Evolutionary conservation across 345 rosid genomes (phyloP), one percentile per base, ranked within the genome.

Genomic region (Rhodomyrtus tomentosa): DNA sequence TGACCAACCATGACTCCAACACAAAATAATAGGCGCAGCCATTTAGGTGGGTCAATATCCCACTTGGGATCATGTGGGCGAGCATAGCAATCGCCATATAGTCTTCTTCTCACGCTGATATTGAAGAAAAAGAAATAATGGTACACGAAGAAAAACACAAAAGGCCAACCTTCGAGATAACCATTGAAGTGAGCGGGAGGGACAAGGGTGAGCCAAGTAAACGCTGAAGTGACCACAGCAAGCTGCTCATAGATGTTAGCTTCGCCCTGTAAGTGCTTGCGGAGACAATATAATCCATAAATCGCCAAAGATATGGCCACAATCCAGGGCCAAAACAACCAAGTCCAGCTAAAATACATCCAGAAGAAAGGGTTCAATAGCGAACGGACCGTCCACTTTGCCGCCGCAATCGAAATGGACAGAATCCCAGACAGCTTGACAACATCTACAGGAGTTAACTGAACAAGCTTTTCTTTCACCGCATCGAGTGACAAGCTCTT

Each of bases 321-420:
- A 73, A 87, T 87, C 98, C 97, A 95, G 27, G 98, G 99, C 99
- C 98, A 94, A 89, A 96, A 94, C 88, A 95, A 68, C 98, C 96
- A 95, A 72, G 92, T 91, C 98, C 98, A 93, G 95, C 96, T 94
- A 85, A 95, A 94, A 89, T 95, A 93, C 95, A 93, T 90, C 97
- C 97, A 95, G 87, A 95, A 94, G 88, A 95, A 95, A 5, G 98
- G 98, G 85, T 90, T 90, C 32, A 93, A 84, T 27, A 86, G 81
- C 89, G 91, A 86, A 72, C 87, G 91, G 84, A 85, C 86, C 4
- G 90, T 83, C 98, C 93, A 90, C 89, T 92, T 96, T 5, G 92
- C 83, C 51, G 91, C 91, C 85, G 96, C 91, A 83, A 90, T 83
- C 74, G 92, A 86, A 89, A 89, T 51, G 52, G 97, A 92, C 29